Evolutionary conservation across 2,329 filamentous ascomycete species (phyloP), one percentile per base, ranked within the genome.

Genomic region (Verticillium isaacii): DNA sequence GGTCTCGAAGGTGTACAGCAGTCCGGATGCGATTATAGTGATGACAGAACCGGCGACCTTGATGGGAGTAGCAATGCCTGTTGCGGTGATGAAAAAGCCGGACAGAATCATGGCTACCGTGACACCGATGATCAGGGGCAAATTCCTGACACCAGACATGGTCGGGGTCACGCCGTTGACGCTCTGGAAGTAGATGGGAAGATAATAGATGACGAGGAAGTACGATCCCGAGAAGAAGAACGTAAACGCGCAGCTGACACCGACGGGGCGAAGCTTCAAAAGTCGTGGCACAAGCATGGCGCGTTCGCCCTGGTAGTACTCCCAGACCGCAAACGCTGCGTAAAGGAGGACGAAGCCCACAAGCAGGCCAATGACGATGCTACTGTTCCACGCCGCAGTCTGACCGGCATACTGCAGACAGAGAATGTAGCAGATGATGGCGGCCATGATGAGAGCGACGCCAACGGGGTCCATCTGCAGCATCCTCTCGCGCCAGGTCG

Each of bases 341-440:
- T 32, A 32, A 7, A 57, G 25, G 2, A 57, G 25, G 34, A 34
- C 8, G n/a, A 32, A 32, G 32, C 25, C 56, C 4, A 34, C 56
- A 17, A 57, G 56, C 25, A 57, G 32, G 3, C 34, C 56, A 14
- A 57, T 39, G 32, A 39, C 56, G 6, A 5, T 19, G 17, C 32
- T 34, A 11, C 34, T 25, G 11, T 37, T 54, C 58, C 58, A 59
- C 19, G 65, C 61, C 52, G 77, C 77, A 59, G 71, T 73, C 36
- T 69, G 70, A 8, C 77, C 78, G 32, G 78, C 78, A 79, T 79
- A 84, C 62, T 83, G 80, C 6, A 85, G 71, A n/a, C 80, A 80
- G 0, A 84, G 71, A 0, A 84, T 67, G 19, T 82, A 72, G 64
- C 78, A 83, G 23, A 82, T 69, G 8, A 82, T 72, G 15, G 76